These are phyloP conservation scores for Phytopythium chamaehyphon DNA, from an alignment of 352 stramenopile genomes.

Conservation along the genomic window DNA sequence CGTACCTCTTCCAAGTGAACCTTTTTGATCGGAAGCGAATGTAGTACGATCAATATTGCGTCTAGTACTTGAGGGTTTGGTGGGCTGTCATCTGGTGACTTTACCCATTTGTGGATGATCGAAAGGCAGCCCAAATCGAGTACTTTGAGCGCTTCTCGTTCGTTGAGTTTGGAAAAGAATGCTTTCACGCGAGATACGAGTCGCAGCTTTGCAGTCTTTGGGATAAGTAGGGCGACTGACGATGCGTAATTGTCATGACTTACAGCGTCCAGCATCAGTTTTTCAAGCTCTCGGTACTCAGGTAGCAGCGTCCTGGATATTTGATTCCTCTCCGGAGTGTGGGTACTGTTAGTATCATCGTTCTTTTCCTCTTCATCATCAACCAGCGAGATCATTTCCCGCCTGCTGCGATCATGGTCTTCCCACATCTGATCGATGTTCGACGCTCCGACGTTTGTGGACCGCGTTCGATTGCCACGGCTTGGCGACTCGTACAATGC, in stretches of 20 bases:
- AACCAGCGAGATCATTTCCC: conserved; percentile 28
- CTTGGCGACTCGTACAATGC: conserved; percentile 30
- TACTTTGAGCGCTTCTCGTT: conserved; percentile 41
- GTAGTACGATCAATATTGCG: conserved; percentile 41
- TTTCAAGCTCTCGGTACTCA: conserved; percentile 57
- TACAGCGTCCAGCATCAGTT: conserved; percentile 65
- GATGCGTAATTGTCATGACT: conserved; percentile 76
- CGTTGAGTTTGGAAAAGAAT: conserved; percentile 61
- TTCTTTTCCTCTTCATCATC: conserved; percentile 7
- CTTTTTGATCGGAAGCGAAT: conserved; percentile 55
- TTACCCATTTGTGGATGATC: conserved; percentile 60
- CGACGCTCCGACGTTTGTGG: conserved; percentile 12
- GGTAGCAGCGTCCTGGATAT: conserved; percentile 40
- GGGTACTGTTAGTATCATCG: conserved; percentile 5
- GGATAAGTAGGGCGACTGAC: conserved; percentile 64
- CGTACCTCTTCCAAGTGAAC: conserved; percentile 58
- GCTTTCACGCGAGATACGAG: conserved; percentile 68
- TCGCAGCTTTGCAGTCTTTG: conserved; percentile 70
- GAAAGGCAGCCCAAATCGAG: conserved; percentile 58
- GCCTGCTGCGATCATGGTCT: conserved; percentile 46
- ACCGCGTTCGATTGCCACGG: conserved; percentile 19
- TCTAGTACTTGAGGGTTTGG: conserved; percentile 70
- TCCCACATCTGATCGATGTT: conserved; percentile 55
- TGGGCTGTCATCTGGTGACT: conserved; percentile 13
- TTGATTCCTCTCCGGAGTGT: conserved; percentile 12